Base-by-base conservation (phyloP, 768 basidiomycete genomes). In the Tylopilus plumbeoviolaceoides region DNA sequence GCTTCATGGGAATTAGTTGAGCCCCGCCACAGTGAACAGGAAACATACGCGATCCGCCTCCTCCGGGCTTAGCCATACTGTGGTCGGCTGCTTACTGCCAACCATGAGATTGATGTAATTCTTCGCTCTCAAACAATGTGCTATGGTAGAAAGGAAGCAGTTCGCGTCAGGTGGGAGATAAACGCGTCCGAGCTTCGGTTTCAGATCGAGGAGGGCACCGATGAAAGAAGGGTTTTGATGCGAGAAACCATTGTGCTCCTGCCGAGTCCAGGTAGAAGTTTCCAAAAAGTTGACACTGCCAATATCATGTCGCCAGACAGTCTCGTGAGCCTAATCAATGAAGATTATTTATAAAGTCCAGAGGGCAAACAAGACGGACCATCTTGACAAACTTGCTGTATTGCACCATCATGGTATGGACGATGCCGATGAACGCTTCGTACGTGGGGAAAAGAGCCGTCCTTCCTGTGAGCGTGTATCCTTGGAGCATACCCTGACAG, bases 131-230 rank as follows among this genome's bases (percentile, higher is more conserved):
- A 95, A 68, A 61, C 89, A 92, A 67, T 95, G 93, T 4, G 87
- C 80, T 50, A 95, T 78, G 21, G 90, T 91, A 33, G 85, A 87
- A 56, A 94, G 72, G 72, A 87, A 84, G 62, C 87, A 87, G 66
- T 95, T 94, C 12, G 89, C 88, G 61, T 95, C 93, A n/a, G 93
- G 89, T 0, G 91, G 89, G 21, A 93, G 75, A 64, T 91, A 93
- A 5, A 92, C 87, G 3, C 91, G 80, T 0, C 85, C 85, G 53
- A 83, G 74, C 35, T 69, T 70, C 14, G 85, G 76, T 60, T 93
- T 92, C 56, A 95, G 72, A 60, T 84, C 81, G 52, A 95, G 78
- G n/a, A 97, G 79, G 0, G 88, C 86, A 20, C 89, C 86, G 59
- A 95, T 92, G 67, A 95, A 89, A 2, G 84, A 79, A 3, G 89